Evolutionary conservation across 768 basidiomycete genomes (phyloP).

Genomic region (Pholiota conissans): DNA sequence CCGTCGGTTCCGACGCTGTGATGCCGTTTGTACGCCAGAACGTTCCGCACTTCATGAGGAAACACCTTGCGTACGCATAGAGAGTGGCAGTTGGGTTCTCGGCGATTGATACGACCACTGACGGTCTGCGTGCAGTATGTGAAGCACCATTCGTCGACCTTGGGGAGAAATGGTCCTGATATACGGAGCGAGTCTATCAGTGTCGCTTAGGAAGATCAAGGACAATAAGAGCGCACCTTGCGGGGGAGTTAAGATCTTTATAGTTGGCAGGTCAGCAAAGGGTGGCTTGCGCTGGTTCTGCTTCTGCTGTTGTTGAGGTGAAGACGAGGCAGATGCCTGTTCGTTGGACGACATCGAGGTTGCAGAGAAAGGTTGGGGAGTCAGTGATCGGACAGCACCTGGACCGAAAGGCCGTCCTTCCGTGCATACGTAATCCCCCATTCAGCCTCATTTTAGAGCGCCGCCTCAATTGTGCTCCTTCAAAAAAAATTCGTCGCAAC

Average conservation of each 20-base stretch:
- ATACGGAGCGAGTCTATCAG: slow-evolving; percentile 3
- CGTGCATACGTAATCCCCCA: background rate
- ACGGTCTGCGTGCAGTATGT: slow-evolving; percentile 62
- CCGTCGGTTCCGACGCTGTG: slow-evolving; percentile 41
- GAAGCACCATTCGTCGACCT: slow-evolving; percentile 65
- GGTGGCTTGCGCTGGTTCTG: slow-evolving; percentile 35
- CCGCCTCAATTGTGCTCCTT: slow-evolving; percentile 17
- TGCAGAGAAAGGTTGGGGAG: slow-evolving; percentile 11
- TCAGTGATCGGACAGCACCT: slow-evolving; percentile 14
- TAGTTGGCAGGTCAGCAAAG: slow-evolving; percentile 49
- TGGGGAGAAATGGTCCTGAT: slow-evolving; percentile 56
- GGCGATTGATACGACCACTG: slow-evolving; percentile 47
- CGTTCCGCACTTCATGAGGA: slow-evolving; percentile 62
- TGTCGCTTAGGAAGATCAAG: background rate
- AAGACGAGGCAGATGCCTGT: slow-evolving; percentile 21
- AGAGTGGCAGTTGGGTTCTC: slow-evolving; percentile 56
- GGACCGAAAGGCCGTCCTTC: background rate
- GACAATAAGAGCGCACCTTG: slow-evolving; percentile 35
- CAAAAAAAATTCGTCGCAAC: slow-evolving; percentile 22
- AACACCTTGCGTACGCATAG: slow-evolving; percentile 67
- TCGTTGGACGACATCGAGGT: slow-evolving; percentile 32
- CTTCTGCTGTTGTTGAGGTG: slow-evolving; percentile 30
- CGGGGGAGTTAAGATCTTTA: slow-evolving; percentile 55
- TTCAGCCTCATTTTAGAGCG: slow-evolving; percentile 13
- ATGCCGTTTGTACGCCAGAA: slow-evolving; percentile 45